phyloP scores from a whole-genome alignment of 2,329 filamentous ascomycete species.

The Neoascochyta sp. region DNA sequence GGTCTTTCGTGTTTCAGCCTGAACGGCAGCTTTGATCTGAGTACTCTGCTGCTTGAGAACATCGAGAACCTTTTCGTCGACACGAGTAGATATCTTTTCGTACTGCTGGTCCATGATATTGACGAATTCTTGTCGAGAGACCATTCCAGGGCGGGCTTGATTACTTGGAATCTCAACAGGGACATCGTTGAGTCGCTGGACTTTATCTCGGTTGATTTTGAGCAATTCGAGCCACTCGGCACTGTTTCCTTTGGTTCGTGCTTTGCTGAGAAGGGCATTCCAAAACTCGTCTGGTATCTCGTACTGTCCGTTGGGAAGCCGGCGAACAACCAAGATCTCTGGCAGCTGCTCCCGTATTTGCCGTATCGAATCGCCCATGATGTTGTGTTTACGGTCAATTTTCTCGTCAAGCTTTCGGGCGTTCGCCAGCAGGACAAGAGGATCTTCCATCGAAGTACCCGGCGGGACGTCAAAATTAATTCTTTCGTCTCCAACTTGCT shows the following conservation, averaged over 20 bases:
- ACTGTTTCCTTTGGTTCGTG: constrained; percentile 46
- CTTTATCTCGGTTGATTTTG: constrained; percentile 46
- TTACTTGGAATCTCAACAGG: constrained; percentile 5
- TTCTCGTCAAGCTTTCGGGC: too few relatives aligned
- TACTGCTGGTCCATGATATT: constrained; percentile 26
- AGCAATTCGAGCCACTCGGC: constrained; percentile 53
- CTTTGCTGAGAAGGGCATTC: constrained; percentile 57
- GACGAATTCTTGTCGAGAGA: constrained; percentile 52
- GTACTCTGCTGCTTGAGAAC: constrained; percentile 14
- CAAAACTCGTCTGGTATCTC: constrained; percentile 62
- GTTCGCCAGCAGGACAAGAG: too few relatives aligned
- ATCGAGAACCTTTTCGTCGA: constrained; percentile 25
- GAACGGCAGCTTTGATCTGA: constrained; percentile 13
- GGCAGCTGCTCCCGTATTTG: constrained; percentile 47
- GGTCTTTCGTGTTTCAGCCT: constrained; percentile 29
- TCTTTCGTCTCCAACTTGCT: constrained; percentile 1
- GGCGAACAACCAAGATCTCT: constrained; percentile 54
- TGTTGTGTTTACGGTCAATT: too few relatives aligned
- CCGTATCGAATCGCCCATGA: too few relatives aligned
- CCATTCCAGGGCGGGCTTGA: constrained; percentile 13
- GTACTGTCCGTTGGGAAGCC: constrained; percentile 50
- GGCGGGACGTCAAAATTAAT: too few relatives aligned
- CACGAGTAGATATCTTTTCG: constrained; percentile 12
- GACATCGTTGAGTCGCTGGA: constrained; percentile 25
- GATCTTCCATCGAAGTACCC: too few relatives aligned